These are phyloP conservation scores for Xanthoparmelia taractica DNA, from an alignment of 495 filamentous ascomycete species.

Conservation along the genomic window DNA sequence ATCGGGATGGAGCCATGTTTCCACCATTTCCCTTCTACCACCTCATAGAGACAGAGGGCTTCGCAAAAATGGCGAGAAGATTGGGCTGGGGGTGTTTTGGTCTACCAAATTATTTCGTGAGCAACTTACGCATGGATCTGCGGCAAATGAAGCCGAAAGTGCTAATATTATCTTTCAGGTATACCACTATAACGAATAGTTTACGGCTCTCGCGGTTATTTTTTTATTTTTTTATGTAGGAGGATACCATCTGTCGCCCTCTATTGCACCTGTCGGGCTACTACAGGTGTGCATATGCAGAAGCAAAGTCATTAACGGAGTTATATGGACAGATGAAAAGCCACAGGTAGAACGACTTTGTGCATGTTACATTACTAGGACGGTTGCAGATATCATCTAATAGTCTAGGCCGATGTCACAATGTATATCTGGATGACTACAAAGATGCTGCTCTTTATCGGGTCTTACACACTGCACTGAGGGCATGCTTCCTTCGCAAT, in stretches of 20 bases:
- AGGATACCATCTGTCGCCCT: not conserved
- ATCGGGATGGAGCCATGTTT: conserved; percentile 97
- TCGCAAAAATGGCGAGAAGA: conserved; percentile 90
- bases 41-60: conserved; percentile 94
- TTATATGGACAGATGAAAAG: conserved; percentile 1
- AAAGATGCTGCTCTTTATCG: not conserved
- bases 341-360: conserved; percentile 10
- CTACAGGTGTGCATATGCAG: conserved; percentile 9
- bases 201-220: not conserved
- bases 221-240: conserved; percentile 3
- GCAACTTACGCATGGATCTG: conserved; percentile 24
- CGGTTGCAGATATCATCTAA: conserved; percentile 10
- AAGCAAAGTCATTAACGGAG: conserved; percentile 5
- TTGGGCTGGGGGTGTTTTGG: conserved; percentile 79
- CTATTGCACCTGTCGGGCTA: not conserved
- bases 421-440: not conserved
- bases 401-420: not conserved
- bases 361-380: conserved; percentile 12
- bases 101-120: conserved; percentile 92
- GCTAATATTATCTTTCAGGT: conserved; percentile 45
- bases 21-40: conserved; percentile 94
- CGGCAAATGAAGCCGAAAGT: not conserved
- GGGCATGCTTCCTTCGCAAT: not conserved
- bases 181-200: conserved; percentile 84
- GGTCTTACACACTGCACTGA: not conserved